Evolutionary conservation across 129 eudicot species (phyloP), one percentile per base, ranked within the genome.

Genomic region (Calendula officinalis): DNA sequence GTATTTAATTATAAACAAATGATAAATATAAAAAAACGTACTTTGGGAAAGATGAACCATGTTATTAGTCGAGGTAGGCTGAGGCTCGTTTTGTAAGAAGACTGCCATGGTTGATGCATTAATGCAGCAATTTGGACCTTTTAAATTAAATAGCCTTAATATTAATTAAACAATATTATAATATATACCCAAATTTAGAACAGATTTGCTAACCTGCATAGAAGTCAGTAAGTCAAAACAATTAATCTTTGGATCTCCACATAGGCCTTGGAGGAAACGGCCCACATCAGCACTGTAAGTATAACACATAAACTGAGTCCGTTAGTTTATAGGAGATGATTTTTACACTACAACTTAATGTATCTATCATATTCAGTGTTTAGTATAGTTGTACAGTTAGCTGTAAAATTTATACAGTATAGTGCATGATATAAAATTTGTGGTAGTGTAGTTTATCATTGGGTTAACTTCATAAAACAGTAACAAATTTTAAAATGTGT

Each of bases 31-130:
- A 61, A 67, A 11, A 2, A 22, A 69, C 95, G 70, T 84, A 91
- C 98, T 87, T 66, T 91, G 98, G 70, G 98, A 88, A 65, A 91
- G 64, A 77, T 91, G 98, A 46, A 87, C 86, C 73, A 87, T 56
- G 77, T 91, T 91, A 82, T 85, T 92, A 30, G 87, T 84, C 6
- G 96, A 62, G 13, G 99, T 92, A 5, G 98, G 73, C 50, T 91
- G 98, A 60, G 98, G 98, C 69, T 87, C 98, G 35, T 80, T 75
- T 73, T 78, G 60, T 69, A 92, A 66, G 78, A 85, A 88, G 12
- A 62, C 36, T 1, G 77, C 77, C 4, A 88, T 88, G 1, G 95
- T 91, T 12, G 98, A 81, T 50, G 82, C 58, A 42, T 83, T 85
- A 51, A 92, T 91, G 68, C 98, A 92, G 27, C 98, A 91, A 62